Percentiles rank a stretch among this genome's conserved stretches.
phyloP scores from a whole-genome alignment of 257 asterid genomes.

The Rubia yunnanensis region DNA sequence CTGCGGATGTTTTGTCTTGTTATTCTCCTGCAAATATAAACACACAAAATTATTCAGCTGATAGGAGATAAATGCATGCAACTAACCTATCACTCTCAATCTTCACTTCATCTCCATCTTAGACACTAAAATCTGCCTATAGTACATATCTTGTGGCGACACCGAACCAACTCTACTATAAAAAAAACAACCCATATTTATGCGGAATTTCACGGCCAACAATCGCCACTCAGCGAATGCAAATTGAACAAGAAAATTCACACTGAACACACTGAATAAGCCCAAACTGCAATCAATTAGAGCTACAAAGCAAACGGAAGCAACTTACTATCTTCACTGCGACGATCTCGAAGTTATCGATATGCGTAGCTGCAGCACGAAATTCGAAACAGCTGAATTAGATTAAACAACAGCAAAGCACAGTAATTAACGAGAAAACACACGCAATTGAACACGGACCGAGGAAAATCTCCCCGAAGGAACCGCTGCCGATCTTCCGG shows the following conservation, averaged over 20 bases:
- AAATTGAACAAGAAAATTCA: background rate
- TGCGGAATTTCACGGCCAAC: background rate
- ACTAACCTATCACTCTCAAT: background rate
- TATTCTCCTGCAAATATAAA: constrained; percentile 62
- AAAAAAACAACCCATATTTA: background rate
- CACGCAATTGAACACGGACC: constrained; percentile 31
- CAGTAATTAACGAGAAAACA: background rate
- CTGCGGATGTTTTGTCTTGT: constrained; percentile 89
- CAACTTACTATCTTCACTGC: constrained; percentile 92
- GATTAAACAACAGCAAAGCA: constrained; percentile 7
- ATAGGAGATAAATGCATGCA: background rate
- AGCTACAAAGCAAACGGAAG: background rate
- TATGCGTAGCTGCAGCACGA: constrained; percentile 71
- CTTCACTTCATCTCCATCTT: background rate
- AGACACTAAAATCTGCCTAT: background rate
- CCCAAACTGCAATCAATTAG: background rate
- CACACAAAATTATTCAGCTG: background rate
- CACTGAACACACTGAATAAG: background rate
- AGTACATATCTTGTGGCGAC: too few relatives aligned
- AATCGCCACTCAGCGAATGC: background rate
- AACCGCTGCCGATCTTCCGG: constrained; percentile 97
- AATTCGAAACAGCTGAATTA: background rate
- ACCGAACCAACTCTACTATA: too few relatives aligned
- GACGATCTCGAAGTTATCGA: constrained; percentile 80
- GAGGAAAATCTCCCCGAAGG: constrained; percentile 84